phyloP scores from a whole-genome alignment of 2,329 filamentous ascomycete species.

The Ascocoryne sarcoides region DNA sequence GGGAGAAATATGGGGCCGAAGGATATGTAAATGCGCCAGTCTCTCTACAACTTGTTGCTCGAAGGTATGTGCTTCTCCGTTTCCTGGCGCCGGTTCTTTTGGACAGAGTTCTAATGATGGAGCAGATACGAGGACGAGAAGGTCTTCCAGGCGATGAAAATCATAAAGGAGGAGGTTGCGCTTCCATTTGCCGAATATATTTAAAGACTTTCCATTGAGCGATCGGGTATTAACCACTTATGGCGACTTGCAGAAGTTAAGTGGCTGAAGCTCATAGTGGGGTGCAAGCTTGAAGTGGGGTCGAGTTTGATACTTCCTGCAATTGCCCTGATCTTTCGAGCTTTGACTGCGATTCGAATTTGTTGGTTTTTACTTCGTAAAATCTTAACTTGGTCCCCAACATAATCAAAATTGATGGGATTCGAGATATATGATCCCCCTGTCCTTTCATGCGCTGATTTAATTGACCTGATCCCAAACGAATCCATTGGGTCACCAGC shows the following conservation, averaged over 20 bases:
- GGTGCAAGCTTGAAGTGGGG: too few species aligned
- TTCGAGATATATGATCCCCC: neutral
- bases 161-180: constrained; percentile 27
- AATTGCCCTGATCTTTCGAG: neutral
- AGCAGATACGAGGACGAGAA: constrained; percentile 33
- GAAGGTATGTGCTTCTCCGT: constrained; percentile 16
- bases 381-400: neutral
- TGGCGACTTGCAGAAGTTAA: neutral
- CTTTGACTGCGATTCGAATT: neutral
- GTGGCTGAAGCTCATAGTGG: too few species aligned
- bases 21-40: constrained; percentile 34
- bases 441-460: too few species aligned
- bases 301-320: too few species aligned
- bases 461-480: too few species aligned
- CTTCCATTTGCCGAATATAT: constrained; percentile 26
- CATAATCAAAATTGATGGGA: neutral
- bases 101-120: constrained; percentile 13
- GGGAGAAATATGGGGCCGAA: constrained; percentile 29
- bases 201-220: constrained; percentile 5
- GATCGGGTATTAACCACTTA: neutral
- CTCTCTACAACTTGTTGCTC: constrained; percentile 33
- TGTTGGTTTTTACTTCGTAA: neutral
- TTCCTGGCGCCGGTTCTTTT: neutral
- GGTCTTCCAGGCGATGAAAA: constrained; percentile 28
- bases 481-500: too few species aligned